These are phyloP conservation scores for Psidium friedrichsthalianum DNA, from an alignment of 345 rosid species.

Conservation along the genomic window DNA sequence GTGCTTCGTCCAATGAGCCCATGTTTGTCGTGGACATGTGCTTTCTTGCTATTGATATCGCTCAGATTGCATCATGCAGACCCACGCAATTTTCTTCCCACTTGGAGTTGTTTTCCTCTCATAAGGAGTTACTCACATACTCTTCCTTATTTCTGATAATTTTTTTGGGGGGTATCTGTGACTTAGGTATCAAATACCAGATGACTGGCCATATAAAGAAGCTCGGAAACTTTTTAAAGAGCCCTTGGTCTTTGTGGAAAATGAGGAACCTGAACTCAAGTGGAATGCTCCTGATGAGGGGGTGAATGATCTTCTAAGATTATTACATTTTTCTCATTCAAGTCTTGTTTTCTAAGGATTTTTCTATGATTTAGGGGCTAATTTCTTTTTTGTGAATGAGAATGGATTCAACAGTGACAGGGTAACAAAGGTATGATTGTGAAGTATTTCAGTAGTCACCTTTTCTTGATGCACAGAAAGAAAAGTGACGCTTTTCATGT, in stretches of 20 bases:
- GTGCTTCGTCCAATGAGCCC: not conserved
- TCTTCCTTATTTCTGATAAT: not conserved
- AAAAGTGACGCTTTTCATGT: not conserved
- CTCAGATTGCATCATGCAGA: not conserved
- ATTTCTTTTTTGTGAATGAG: slow-evolving; percentile 66
- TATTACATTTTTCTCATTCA: not conserved
- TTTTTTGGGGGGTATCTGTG: not conserved
- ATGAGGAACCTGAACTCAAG: slow-evolving; percentile 61
- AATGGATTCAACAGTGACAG: slow-evolving; percentile 89
- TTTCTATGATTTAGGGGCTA: slow-evolving; percentile 5
- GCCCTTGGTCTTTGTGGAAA: slow-evolving; percentile 47
- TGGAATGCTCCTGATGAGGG: slow-evolving; percentile 89
- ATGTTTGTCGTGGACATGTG: not conserved
- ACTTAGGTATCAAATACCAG: slow-evolving; percentile 72
- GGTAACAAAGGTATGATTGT: slow-evolving; percentile 55
- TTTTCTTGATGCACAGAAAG: not conserved
- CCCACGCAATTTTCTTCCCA: not conserved
- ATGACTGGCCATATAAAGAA: slow-evolving; percentile 81
- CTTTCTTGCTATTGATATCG: not conserved
- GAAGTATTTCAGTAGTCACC: not conserved
- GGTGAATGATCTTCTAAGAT: slow-evolving; percentile 19
- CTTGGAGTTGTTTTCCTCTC: not conserved
- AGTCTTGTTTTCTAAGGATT: not conserved
- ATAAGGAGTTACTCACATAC: not conserved
- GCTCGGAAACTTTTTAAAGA: slow-evolving; percentile 76